These are phyloP conservation scores for Pseudogymnoascus sp. DNA, from an alignment of 2,329 filamentous ascomycete genomes.

Conservation along the genomic window DNA sequence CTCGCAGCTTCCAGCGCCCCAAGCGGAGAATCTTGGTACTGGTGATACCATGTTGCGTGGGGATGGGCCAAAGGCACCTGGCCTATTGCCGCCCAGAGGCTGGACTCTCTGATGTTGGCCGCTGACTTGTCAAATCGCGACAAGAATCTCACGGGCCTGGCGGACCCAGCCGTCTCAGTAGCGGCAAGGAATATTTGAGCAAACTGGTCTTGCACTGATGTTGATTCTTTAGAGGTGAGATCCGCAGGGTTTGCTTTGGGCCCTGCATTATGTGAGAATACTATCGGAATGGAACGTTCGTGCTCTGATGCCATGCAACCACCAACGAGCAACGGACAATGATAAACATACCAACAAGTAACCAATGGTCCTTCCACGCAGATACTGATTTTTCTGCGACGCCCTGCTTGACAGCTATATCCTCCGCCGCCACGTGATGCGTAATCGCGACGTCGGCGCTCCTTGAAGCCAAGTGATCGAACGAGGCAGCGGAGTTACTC, in stretches of 20 bases:
- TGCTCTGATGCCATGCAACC: not conserved
- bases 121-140: slow-evolving; percentile 42
- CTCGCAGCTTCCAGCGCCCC: slow-evolving; percentile 38
- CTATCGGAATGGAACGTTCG: not conserved
- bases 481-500: slow-evolving; percentile 39
- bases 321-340: slow-evolving; percentile 9
- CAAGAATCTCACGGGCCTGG: slow-evolving; percentile 35
- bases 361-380: slow-evolving; percentile 40
- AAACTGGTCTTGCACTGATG: slow-evolving; percentile 27
- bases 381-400: slow-evolving; percentile 34
- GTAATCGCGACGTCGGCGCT: slow-evolving; percentile 39
- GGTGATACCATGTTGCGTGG: slow-evolving; percentile 41
- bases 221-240: slow-evolving; percentile 28
- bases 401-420: slow-evolving; percentile 36
- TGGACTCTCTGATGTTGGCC: slow-evolving; percentile 41
- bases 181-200: slow-evolving; percentile 29
- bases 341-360: slow-evolving; percentile 33
- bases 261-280: slow-evolving; percentile 9
- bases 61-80: slow-evolving; percentile 40
- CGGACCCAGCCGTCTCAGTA: slow-evolving; percentile 28
- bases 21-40: slow-evolving; percentile 38
- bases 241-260: slow-evolving; percentile 31
- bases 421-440: slow-evolving; percentile 36
- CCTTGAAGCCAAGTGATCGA: slow-evolving; percentile 35
- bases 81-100: slow-evolving; percentile 39